phyloP scores from a whole-genome alignment of 23 red algal species.

The Agarophyton chilense region DNA sequence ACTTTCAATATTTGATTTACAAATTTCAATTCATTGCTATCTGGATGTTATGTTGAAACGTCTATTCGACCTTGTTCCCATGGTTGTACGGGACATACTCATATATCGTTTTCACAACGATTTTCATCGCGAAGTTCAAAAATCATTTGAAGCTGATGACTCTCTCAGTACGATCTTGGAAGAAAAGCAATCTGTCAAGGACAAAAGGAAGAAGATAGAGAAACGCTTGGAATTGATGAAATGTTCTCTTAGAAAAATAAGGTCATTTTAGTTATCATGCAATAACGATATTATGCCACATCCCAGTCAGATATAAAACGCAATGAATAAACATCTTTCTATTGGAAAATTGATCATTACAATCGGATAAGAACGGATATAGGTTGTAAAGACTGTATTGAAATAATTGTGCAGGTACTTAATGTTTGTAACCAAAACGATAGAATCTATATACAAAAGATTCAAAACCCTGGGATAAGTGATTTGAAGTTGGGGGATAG shows the following conservation, averaged over 20 bases:
- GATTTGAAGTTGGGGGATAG: too few species aligned
- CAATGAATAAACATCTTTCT: too few species aligned
- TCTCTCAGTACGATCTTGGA: not conserved
- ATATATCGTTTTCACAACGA: not conserved
- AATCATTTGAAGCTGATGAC: not conserved
- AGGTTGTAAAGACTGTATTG: too few species aligned
- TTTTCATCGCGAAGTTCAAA: not conserved
- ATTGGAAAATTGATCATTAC: too few species aligned
- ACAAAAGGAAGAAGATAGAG: not conserved
- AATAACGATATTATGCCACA: too few species aligned
- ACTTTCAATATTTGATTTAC: constrained; percentile 6
- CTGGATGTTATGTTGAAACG: constrained; percentile 6
- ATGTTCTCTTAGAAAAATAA: not conserved
- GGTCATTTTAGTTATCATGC: not conserved
- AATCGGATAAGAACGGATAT: too few species aligned
- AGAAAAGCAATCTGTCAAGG: not conserved
- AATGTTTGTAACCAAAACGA: too few species aligned
- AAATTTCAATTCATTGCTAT: constrained; percentile 38
- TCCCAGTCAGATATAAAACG: too few species aligned
- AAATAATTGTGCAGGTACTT: too few species aligned
- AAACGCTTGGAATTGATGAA: not conserved
- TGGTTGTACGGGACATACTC: constrained; percentile 9
- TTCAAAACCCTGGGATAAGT: too few species aligned
- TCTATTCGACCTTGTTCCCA: constrained; percentile 39
- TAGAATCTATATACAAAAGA: too few species aligned